Conservation (phyloP, 2,329 filamentous ascomycete genomes). For the Seiridium unicorne region DNA sequence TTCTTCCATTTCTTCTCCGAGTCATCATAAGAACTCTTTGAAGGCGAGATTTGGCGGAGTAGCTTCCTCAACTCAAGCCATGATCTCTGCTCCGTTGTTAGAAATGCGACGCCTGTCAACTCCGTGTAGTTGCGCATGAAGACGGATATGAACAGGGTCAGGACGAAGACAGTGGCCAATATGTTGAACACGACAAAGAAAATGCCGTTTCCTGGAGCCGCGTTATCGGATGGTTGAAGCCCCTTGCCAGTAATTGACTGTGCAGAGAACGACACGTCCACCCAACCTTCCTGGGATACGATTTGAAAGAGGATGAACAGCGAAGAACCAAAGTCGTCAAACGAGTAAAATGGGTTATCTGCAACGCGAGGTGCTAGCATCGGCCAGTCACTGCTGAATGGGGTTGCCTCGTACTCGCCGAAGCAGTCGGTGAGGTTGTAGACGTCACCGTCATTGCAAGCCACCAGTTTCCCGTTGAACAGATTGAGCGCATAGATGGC, state of each 20-base stretch:
- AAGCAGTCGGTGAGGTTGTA: slow-evolving; percentile 69
- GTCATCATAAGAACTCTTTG: slow-evolving; percentile 82
- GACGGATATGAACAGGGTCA: slow-evolving; percentile 96
- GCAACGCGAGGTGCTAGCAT: slow-evolving; percentile 81
- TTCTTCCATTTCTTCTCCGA: slow-evolving; percentile 77
- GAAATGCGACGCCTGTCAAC: slow-evolving; percentile 92
- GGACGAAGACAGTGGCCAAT: slow-evolving; percentile 90
- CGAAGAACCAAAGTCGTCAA: slow-evolving; percentile 91
- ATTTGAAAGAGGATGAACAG: slow-evolving; percentile 98
- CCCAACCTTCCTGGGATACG: slow-evolving; percentile 97
- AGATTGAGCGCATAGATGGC: slow-evolving; percentile 94
- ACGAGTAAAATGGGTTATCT: slow-evolving; percentile 81
- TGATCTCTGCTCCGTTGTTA: slow-evolving; percentile 93
- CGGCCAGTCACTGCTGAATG: slow-evolving; percentile 73
- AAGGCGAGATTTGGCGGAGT: slow-evolving; percentile 87
- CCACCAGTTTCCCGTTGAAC: slow-evolving; percentile 77
- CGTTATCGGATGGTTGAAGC: slow-evolving; percentile 67
- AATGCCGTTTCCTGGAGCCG: slow-evolving; percentile 79
- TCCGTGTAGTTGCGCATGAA: slow-evolving; percentile 99
- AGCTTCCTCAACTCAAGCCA: slow-evolving; percentile 95
- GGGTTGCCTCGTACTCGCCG: slow-evolving; percentile 74
- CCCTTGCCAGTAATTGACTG: slow-evolving; percentile 78
- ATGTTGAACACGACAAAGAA: slow-evolving; percentile 98
- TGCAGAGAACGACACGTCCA: slow-evolving; percentile 82
- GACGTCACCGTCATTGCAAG: slow-evolving; percentile 72